Evolutionary conservation across 345 rosid species (phyloP), one percentile per base, ranked within the genome.

Genomic region (Linum lewisii): DNA sequence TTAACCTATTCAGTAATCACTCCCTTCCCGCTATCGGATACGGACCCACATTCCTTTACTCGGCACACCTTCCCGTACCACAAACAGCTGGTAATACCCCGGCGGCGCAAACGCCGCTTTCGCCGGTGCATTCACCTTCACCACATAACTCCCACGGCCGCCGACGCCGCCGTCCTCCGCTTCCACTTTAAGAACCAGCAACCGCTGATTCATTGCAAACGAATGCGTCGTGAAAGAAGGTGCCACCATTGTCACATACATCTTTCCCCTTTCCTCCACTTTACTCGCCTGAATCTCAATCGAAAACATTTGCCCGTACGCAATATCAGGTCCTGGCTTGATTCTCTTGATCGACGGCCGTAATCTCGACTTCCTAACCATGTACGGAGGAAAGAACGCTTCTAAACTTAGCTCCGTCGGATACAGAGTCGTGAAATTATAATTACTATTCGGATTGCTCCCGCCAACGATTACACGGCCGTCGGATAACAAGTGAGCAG

Each of bases 401-500:
- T 91, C 96, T 26, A 91, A 59, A 50, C 95, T 77, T 18, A 91
- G 42, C 16, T 91, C 96, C 0, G 96, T 88, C 0, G 95, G 96
- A 15, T 73, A 91, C 25, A 80, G 61, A 0, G 76, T 88, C 0
- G 77, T 77, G 73, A 86, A 91, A 11, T 75, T 67, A 47, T 91
- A 91, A 20, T 42, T 59, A 7, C 25, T 21, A 54, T 91, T 84
- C 24, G 97, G 81, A 45, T 90, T 87, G 74, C 97, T 90, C 26
- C 97, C 95, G 3, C 89, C 95, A 6, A 87, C 89, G 2, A 91
- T 81, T 29, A 86, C 80, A 22, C 87, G 70, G 6, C 98, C 96
- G 26, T 91, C 96, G 0, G 88, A 84, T 13, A 88, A 78, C 24
- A 91, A 69, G 21, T 62, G 15, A 9, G 95, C 91, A 1, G 98